Percentiles rank a stretch among this genome's conserved stretches.
phyloP scores from a whole-genome alignment of 1,284 basidiomycete genomes.

The Ustilago hordei region DNA sequence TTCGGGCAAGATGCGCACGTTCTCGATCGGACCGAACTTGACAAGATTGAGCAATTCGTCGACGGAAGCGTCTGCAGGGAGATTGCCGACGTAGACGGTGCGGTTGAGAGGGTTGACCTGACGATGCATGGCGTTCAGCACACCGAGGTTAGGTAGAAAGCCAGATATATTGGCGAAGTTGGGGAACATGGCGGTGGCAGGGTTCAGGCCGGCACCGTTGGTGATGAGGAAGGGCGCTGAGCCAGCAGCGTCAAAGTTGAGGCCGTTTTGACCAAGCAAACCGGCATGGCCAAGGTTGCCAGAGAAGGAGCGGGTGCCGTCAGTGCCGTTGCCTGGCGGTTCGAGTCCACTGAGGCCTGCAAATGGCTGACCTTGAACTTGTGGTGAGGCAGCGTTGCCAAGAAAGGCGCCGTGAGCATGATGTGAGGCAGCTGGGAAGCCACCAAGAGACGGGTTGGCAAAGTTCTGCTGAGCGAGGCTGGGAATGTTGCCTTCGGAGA shows the following conservation, averaged over 20 bases:
- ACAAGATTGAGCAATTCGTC: constrained; percentile 97
- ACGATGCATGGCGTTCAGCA: constrained; percentile 32
- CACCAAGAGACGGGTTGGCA: constrained; percentile 20
- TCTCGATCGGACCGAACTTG: constrained; percentile 96
- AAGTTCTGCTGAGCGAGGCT: constrained; percentile 43
- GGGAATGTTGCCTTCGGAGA: constrained; percentile 59
- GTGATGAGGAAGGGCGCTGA: constrained; percentile 38
- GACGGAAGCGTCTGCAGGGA: constrained; percentile 94
- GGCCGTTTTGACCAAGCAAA: constrained; percentile 29
- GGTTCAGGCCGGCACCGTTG: constrained; percentile 26
- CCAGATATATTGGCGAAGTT: constrained; percentile 34
- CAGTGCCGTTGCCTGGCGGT: constrained; percentile 50
- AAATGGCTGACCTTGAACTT: constrained; percentile 30
- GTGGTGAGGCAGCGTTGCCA: constrained; percentile 24
- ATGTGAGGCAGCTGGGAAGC: constrained; percentile 14
- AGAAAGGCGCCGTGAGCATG: constrained; percentile 29
- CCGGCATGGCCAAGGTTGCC: constrained; percentile 43
- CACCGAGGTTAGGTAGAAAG: constrained; percentile 40
- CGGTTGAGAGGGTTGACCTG: constrained; percentile 71
- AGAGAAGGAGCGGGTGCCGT: constrained; percentile 53
- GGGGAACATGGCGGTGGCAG: constrained; percentile 35
- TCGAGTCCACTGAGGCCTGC: constrained; percentile 32
- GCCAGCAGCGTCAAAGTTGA: constrained; percentile 26
- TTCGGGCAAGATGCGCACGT: constrained; percentile 93
- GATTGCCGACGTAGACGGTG: constrained; percentile 96